Evolutionary conservation across 2,329 filamentous ascomycete species (phyloP).

Genomic region (Tricladium varicosporioides): DNA sequence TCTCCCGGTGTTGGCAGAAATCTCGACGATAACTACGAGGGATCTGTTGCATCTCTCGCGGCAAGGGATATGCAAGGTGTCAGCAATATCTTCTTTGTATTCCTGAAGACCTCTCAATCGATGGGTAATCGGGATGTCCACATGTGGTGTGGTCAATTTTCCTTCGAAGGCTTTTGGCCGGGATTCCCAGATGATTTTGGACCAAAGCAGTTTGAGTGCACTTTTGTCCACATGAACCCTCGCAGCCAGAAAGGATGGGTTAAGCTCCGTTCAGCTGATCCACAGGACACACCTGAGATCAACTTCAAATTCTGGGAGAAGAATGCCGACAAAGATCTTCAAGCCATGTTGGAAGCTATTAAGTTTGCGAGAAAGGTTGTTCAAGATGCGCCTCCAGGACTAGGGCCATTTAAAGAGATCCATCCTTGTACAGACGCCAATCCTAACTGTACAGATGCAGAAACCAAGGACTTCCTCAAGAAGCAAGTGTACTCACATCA

Average conservation of each 20-base stretch:
- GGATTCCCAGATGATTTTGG: conserved; percentile 3
- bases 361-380: conserved; percentile 30
- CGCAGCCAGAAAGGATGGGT: conserved; percentile 39
- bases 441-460: conserved; percentile 40
- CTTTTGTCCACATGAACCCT: conserved; percentile 11
- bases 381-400: conserved; percentile 35
- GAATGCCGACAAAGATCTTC: conserved; percentile 41
- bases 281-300: conserved; percentile 61
- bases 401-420: conserved; percentile 39
- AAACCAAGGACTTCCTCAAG: conserved; percentile 40
- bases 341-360: conserved; percentile 38
- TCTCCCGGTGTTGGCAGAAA: conserved; percentile 64
- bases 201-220: conserved; percentile 8
- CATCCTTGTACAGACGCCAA: conserved; percentile 40
- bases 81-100: conserved; percentile 6
- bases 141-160: conserved; percentile 8
- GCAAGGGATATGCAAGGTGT: conserved; percentile 2
- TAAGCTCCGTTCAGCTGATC: conserved; percentile 56
- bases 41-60: conserved; percentile 3
- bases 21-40: conserved; percentile 38
- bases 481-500: conserved; percentile 56
- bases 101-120: conserved; percentile 4
- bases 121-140: conserved; percentile 2
- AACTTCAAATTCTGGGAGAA: conserved; percentile 55
- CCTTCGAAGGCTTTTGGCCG: conserved; percentile 10